phyloP scores from a whole-genome alignment of 306 rosid species.

The Delonix regia region DNA sequence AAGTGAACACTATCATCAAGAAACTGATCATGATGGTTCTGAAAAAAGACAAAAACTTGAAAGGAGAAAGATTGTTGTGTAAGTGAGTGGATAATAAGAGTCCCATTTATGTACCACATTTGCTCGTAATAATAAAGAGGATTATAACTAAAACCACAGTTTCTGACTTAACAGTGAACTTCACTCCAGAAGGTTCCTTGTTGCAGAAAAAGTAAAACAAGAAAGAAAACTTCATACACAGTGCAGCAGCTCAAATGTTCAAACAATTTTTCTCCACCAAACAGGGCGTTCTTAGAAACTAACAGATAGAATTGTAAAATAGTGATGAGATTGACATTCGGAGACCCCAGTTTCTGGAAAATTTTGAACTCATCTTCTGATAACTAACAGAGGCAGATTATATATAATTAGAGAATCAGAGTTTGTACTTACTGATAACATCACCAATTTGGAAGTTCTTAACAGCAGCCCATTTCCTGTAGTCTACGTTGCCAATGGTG shows the following conservation, averaged over 20 bases:
- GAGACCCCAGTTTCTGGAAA: constrained; percentile 1
- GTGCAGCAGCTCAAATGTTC: neutral
- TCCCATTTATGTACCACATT: neutral
- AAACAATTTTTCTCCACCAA: neutral
- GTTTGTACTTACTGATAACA: constrained; percentile 62
- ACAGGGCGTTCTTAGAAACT: neutral
- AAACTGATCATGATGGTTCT: constrained; percentile 27
- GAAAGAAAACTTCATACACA: neutral
- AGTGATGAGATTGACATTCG: neutral
- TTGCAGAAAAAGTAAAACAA: neutral
- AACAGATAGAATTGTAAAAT: neutral
- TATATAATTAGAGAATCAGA: constrained; percentile 6
- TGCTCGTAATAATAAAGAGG: neutral
- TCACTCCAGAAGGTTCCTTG: neutral
- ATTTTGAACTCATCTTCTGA: neutral
- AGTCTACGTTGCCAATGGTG: constrained; percentile 62
- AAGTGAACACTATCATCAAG: constrained; percentile 28
- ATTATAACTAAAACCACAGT: constrained; percentile 12
- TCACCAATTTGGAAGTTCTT: constrained; percentile 79
- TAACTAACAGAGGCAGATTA: neutral
- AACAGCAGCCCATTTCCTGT: constrained; percentile 77
- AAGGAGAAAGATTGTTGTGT: neutral
- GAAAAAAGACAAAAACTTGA: neutral
- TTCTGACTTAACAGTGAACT: neutral
- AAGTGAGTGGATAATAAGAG: constrained; percentile 2